A percentile compares a stretch with the other conserved stretches of the same genome.
Conservation (phyloP, 2,329 filamentous ascomycete species). For the Botrytis pseudocinerea region DNA sequence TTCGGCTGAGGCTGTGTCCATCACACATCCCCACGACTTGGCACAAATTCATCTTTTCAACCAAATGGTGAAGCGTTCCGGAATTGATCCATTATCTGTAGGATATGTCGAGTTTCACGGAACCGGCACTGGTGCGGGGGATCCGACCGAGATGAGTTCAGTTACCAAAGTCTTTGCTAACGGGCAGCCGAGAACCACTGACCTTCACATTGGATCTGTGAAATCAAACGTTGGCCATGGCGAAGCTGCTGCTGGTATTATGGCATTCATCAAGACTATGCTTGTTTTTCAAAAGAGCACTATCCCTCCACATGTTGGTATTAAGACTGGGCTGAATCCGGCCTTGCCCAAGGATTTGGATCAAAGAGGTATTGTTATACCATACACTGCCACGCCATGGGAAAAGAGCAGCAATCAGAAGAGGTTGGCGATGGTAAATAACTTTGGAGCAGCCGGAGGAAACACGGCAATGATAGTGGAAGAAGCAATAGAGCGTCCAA, state of each 20-base stretch:
- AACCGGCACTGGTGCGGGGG: not conserved
- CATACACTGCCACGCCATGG: constrained; percentile 26
- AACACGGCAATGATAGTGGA: constrained; percentile 40
- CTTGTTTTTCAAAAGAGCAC: constrained; percentile 30
- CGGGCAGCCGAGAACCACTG: not conserved
- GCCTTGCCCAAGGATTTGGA: constrained; percentile 41
- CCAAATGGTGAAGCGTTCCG: not conserved
- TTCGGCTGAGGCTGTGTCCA: constrained; percentile 3
- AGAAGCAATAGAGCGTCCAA: constrained; percentile 35
- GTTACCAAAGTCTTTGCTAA: not conserved
- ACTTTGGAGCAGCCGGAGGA: constrained; percentile 47
- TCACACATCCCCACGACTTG: constrained; percentile 1
- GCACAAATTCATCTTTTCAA: not conserved
- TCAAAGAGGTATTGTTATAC: constrained; percentile 27
- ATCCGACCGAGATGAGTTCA: not conserved
- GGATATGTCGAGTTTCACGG: constrained; percentile 21
- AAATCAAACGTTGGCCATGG: constrained; percentile 23
- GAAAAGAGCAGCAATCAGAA: constrained; percentile 41
- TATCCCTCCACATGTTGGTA: constrained; percentile 28
- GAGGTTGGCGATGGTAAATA: constrained; percentile 47
- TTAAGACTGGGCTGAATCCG: constrained; percentile 31
- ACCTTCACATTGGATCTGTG: not conserved
- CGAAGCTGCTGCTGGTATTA: constrained; percentile 35
- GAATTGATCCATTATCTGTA: not conserved
- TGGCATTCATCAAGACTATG: constrained; percentile 34